Evolutionary conservation across 2,329 filamentous ascomycete species (phyloP), one percentile per base, ranked within the genome.

Genomic region (Metarhizium brunneum): DNA sequence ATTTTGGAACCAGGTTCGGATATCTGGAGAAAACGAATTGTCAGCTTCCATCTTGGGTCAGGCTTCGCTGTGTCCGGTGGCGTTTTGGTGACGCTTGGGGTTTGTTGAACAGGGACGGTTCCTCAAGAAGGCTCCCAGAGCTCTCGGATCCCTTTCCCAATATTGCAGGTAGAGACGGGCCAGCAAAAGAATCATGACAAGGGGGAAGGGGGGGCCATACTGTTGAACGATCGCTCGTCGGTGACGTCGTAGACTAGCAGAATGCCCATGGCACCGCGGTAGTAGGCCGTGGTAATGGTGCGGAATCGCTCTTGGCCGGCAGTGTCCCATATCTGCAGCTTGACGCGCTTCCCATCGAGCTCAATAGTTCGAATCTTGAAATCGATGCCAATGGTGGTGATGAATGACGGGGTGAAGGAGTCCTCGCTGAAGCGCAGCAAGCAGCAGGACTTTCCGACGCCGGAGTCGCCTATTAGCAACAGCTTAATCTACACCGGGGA

Each of bases 301-400:
- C 94, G 85, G 83, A 99, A 99, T 60, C 94, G 88, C 77, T 99
- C 94, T 75, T 99, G 94, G 55, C 94, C 94, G 54, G 94, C 94
- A 30, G 94, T 99, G 70, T 99, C 94, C 94, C 94, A 99, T 76
- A 99, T 99, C 79, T 99, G 94, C 71, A 99, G 78, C 82, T 99
- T 99, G 67, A 99, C 94, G 60, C 92, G 84, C 84, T 99, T 99
- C 71, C 92, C 92, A 76, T 99, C 94, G 64, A 99, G 81, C 77
- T 99, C 94, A 76, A 99, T 99, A 62, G 94, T 99, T 64, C 94
- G 85, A 71, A 99, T 99, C 83, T 99, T 99, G 81, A 99, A 99
- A 77, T 99, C 94, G 78, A 99, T 97, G 65, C 94, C 94, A 75
- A 99, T 99, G 60, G 94, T 99, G 60, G 92, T 96, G 79, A 96